Evolutionary conservation across 208 protist genomes (phyloP), one percentile per base, ranked within the genome.

Genomic region (Leishmania gerbilli): DNA sequence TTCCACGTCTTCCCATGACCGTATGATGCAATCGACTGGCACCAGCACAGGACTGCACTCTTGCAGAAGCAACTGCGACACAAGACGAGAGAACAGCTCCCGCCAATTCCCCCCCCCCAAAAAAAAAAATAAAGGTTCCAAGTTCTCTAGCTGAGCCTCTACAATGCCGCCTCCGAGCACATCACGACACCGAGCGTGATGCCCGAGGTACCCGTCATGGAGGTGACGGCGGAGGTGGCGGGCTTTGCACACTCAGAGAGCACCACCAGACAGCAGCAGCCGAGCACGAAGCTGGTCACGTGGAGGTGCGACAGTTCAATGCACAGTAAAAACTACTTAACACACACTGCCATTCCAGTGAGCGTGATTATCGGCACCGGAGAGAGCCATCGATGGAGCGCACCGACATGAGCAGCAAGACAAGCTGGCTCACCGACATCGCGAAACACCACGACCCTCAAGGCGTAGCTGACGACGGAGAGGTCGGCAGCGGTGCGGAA

Each of bases 401-500:
- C 40, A 91, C 82, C 27, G 88, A 27, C 56, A 85, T 75, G 45
- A 74, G 84, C 13, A 88, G 71, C 3, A 79, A 79, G 31, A 91
- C 62, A 65, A 88, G 72, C 79, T 91, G 90, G 62, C 68, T 72
- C 8, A 87, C 8, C 11, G 88, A 81, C 53, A 84, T 77, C 40
- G 83, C 40, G 68, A 88, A 75, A 11, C 82, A 55, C 72, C 42
- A 82, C 76, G 49, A 90, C 42, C 40, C 69, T 80, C 1, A 87
- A 76, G 55, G 88, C 51, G 45, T 87, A 75, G 79, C 88, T 85
- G 56, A 89, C 79, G 60, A 86, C 80, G 1, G 80, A 80, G n/a
- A 89, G 31, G 67, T 72, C 81, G 79, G 82, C 90, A 24, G 77
- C 60, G 40, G 90, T 71, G 53, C 90, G 82, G 68, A 71, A 89